A percentile compares a stretch with the other conserved stretches of the same genome.
phyloP scores from a whole-genome alignment of 176 grass and related monocot species.

The Paspalum notatum region DNA sequence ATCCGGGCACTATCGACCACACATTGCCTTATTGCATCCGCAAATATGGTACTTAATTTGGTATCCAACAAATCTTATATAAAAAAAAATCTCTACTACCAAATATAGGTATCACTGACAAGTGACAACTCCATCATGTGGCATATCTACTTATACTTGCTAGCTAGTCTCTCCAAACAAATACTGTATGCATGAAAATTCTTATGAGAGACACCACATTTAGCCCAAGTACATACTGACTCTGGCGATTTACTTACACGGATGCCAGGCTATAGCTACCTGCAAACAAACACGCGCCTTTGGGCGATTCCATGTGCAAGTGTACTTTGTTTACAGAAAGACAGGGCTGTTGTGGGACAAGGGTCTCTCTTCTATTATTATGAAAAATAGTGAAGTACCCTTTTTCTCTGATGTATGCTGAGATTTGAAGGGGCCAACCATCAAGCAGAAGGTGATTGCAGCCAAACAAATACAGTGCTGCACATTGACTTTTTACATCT shows the following conservation, averaged over 20 bases:
- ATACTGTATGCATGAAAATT: not conserved
- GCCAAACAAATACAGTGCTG: slow-evolving; percentile 50
- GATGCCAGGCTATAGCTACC: slow-evolving; percentile 1
- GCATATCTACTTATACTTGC: not conserved
- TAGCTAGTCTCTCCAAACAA: not conserved
- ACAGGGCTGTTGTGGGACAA: slow-evolving; percentile 19
- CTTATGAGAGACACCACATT: not conserved
- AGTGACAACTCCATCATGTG: not conserved
- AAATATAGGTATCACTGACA: not conserved
- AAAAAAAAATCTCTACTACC: not conserved
- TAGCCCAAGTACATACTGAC: slow-evolving; percentile 4
- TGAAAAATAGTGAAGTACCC: slow-evolving; percentile 17
- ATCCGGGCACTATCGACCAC: not conserved
- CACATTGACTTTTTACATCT: slow-evolving; percentile 69
- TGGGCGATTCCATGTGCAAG: slow-evolving; percentile 54
- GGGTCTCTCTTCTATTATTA: not conserved
- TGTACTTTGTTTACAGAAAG: slow-evolving; percentile 54
- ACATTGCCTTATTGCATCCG: not conserved
- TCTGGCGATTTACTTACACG: slow-evolving; percentile 37
- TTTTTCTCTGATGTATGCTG: slow-evolving; percentile 23
- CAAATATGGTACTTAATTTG: not conserved
- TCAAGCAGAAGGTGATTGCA: slow-evolving; percentile 59
- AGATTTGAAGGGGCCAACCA: slow-evolving; percentile 69
- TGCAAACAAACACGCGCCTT: slow-evolving; percentile 34
- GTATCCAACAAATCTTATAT: not conserved